phyloP scores from a whole-genome alignment of 257 asterid species.

The Catharanthus roseus region DNA sequence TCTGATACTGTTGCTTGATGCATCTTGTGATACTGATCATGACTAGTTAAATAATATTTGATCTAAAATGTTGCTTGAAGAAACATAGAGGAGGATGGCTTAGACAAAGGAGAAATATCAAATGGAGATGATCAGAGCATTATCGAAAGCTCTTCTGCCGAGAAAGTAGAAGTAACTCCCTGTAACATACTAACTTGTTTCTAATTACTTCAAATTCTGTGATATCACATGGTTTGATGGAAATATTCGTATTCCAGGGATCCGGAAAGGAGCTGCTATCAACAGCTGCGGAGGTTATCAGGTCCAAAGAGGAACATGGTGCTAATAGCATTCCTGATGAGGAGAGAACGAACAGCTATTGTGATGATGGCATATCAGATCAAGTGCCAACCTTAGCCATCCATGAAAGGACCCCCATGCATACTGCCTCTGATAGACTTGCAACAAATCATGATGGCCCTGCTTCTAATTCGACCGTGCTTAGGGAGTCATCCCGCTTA shows the following conservation, averaged over 20 bases:
- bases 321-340: conserved; percentile 32
- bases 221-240: conserved; percentile 10
- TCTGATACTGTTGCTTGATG: background rate
- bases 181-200: conserved; percentile 10
- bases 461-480: conserved; percentile 28
- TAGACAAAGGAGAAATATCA: conserved; percentile 39
- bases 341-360: conserved; percentile 38
- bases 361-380: conserved; percentile 52
- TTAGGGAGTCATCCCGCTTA: conserved; percentile 22
- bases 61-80: conserved; percentile 36
- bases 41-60: conserved; percentile 2
- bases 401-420: conserved; percentile 50
- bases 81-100: conserved; percentile 71
- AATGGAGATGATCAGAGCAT: conserved; percentile 42
- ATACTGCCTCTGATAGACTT: conserved; percentile 25
- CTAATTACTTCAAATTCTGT: background rate
- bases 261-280: conserved; percentile 37
- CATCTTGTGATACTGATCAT: conserved; percentile 1
- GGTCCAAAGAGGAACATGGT: conserved; percentile 36
- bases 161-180: conserved; percentile 42
- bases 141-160: conserved; percentile 46
- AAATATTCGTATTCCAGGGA: conserved; percentile 41
- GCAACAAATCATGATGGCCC: conserved; percentile 41
- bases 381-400: conserved; percentile 66
- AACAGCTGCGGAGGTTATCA: conserved; percentile 31